Conservation (phyloP, 1,139 yeast genomes). For the Hyphopichia pseudoburtonii region DNA sequence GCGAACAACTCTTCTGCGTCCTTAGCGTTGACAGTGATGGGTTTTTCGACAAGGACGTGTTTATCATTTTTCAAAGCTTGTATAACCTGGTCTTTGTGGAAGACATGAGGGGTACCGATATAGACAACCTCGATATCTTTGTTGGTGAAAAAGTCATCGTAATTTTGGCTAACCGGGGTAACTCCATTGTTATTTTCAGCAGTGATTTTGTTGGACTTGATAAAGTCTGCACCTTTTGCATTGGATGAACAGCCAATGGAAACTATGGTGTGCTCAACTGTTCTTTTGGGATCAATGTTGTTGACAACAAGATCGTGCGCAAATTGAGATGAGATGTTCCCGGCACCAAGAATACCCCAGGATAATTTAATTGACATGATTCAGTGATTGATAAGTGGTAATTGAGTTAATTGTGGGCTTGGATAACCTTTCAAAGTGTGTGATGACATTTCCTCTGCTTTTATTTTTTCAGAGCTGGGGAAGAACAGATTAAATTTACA, state of each 20-base stretch:
- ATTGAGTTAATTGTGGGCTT: too few species aligned
- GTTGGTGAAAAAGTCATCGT: constrained; percentile 41
- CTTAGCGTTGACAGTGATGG: constrained; percentile 51
- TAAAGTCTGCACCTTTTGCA: constrained; percentile 27
- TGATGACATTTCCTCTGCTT: too few species aligned
- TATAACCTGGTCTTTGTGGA: constrained; percentile 51
- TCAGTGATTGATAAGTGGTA: too few species aligned
- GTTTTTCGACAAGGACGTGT: constrained; percentile 63
- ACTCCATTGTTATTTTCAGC: constrained; percentile 19
- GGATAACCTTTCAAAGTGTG: too few species aligned
- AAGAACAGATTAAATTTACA: too few species aligned
- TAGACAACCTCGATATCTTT: constrained; percentile 52
- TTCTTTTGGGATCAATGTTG: constrained; percentile 18
- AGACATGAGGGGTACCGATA: constrained; percentile 59
- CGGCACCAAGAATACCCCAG: constrained; percentile 51
- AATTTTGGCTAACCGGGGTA: constrained; percentile 21
- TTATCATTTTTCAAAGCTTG: constrained; percentile 50
- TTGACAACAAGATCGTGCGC: constrained; percentile 36
- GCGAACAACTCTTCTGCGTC: constrained; percentile 46
- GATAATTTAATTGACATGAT: constrained; percentile 22
- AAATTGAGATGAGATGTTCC: constrained; percentile 42
- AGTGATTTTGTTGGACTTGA: constrained; percentile 14
- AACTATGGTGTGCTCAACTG: constrained; percentile 25
- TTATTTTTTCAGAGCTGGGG: too few species aligned
- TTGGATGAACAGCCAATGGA: constrained; percentile 32